A percentile compares a stretch with the other conserved stretches of the same genome.
Evolutionary conservation across 768 basidiomycete genomes (phyloP).

Genomic region (Mycena haematopus): DNA sequence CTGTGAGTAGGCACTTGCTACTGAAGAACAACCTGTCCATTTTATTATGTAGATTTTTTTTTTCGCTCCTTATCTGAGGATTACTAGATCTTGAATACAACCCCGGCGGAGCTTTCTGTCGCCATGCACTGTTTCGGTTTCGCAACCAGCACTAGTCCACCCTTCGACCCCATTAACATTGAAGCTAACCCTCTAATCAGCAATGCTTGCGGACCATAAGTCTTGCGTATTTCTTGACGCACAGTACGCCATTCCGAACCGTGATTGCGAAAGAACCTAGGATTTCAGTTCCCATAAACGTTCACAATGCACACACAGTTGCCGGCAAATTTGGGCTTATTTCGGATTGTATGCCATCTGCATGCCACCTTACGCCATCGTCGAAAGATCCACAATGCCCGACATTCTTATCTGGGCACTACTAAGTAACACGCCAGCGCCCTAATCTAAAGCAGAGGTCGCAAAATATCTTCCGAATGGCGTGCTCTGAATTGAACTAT

Average conservation of each 20-base stretch:
- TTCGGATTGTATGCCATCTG: neutral
- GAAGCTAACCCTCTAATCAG: too few relatives aligned
- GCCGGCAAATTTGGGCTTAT: neutral
- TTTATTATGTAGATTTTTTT: too few relatives aligned
- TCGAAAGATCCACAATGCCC: neutral
- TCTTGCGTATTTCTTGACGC: neutral
- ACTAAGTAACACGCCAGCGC: too few relatives aligned
- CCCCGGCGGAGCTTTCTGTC: too few relatives aligned
- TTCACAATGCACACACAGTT: neutral
- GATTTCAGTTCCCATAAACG: neutral
- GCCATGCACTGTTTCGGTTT: too few relatives aligned
- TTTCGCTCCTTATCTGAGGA: too few relatives aligned
- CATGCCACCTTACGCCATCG: conserved; percentile 16
- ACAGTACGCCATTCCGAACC: conserved; percentile 16
- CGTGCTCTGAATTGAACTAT: conserved; percentile 10
- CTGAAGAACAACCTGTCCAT: too few relatives aligned
- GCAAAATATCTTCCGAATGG: conserved; percentile 17
- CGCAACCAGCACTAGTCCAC: too few relatives aligned
- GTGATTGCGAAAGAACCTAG: conserved; percentile 1
- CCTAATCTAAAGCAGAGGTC: neutral
- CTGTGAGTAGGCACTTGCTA: too few relatives aligned
- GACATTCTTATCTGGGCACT: neutral
- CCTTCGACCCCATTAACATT: too few relatives aligned
- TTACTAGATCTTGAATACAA: too few relatives aligned
- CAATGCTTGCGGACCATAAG: neutral